phyloP scores from a whole-genome alignment of 805 yeast genomes.

The Saccharomycopsis vini region DNA sequence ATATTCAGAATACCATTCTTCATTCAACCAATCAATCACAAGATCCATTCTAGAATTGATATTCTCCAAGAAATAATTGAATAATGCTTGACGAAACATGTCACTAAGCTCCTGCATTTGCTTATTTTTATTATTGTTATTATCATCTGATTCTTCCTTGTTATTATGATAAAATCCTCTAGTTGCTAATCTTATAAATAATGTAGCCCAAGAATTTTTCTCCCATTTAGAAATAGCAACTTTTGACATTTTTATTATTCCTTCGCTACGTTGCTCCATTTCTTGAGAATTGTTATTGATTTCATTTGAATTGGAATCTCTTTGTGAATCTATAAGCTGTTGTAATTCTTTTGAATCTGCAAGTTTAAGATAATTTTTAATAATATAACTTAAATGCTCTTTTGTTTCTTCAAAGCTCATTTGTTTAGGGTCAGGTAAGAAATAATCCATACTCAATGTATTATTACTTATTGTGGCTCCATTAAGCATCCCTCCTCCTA shows the following conservation, averaged over 20 bases:
- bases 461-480: background rate
- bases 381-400: constrained; percentile 45
- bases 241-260: constrained; percentile 23
- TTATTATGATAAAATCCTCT: constrained; percentile 48
- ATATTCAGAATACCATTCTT: constrained; percentile 77
- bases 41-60: constrained; percentile 64
- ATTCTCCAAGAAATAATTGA: constrained; percentile 63
- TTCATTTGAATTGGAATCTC: constrained; percentile 20
- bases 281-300: constrained; percentile 9
- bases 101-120: constrained; percentile 43
- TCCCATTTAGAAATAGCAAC: constrained; percentile 44
- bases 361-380: constrained; percentile 48
- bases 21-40: constrained; percentile 87
- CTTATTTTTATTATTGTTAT: no score
- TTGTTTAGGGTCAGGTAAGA: constrained; percentile 49
- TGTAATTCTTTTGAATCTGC: constrained; percentile 27
- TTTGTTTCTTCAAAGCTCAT: constrained; percentile 47
- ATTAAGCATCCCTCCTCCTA: no score
- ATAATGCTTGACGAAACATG: constrained; percentile 59
- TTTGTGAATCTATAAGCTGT: constrained; percentile 14
- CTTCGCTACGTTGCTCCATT: constrained; percentile 16
- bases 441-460: constrained; percentile 31
- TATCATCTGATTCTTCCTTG: constrained; percentile 19
- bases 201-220: constrained; percentile 64
- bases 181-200: constrained; percentile 70